Evolutionary conservation across 192 early-diverging fungal species (phyloP), one percentile per base, ranked within the genome.

Genomic region (Gryganskiella cystojenkinii): DNA sequence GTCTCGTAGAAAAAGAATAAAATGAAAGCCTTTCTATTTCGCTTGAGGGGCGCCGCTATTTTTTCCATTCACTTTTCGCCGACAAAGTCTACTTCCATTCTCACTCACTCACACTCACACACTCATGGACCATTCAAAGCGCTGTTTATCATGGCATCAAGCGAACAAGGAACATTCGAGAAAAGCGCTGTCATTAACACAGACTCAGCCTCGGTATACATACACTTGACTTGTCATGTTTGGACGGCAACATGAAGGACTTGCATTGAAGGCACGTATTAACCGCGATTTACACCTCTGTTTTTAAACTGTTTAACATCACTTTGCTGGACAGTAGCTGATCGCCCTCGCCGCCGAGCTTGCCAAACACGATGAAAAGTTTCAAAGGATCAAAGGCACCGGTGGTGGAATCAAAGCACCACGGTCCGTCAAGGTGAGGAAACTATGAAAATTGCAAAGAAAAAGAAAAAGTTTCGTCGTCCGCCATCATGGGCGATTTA

Each of bases 331-430:
- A 24, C 28, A 40, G 1, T 59, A 78, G 74, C 49, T 78, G 45
- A 59, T 78, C 9, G 65, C 74, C 0, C 56, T 78, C 0, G 57
- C 74, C 17, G 66, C 61, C 27, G 74, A 68, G 10, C 43, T 78
- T n/a, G 74, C 74, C 52, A 78, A 78, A 40, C 66, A 78, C 20
- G 58, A 67, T 7, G 61, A 78, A 58, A 64, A 31, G 9, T 78
- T 60, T 17, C 60, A 68, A 31, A 40, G 61, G 24, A 22, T 37
- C 2, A 78, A 78, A 46, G 61, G 19, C 15, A 47, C 34, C 3
- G 46, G 27, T 14, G 46, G 59, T 0, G 44, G 67, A 2, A 53
- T 69, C 33, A 69, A 45, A 69, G 56, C 52, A 2, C 67, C 74
- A 0, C 67, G 66, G 27, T 57, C 74, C 19, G 45, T 69, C 28